A percentile compares a stretch with the other conserved stretches of the same genome.
phyloP scores from a whole-genome alignment of 2,329 filamentous ascomycete species.

The Botrytis fabae region DNA sequence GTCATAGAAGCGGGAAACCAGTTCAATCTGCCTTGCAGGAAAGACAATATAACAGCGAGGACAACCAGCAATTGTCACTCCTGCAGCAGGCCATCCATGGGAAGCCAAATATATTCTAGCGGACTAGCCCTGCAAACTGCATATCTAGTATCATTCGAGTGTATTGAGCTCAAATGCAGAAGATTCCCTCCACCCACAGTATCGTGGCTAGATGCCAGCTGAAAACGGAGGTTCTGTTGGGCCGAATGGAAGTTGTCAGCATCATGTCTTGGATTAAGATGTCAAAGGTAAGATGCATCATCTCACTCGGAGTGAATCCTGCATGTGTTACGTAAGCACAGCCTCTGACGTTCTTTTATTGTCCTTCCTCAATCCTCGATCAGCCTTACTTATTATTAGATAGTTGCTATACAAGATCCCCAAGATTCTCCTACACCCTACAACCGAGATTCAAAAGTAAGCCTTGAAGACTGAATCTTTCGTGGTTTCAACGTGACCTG shows the following conservation, averaged over 20 bases:
- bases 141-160: not conserved
- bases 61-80: not conserved
- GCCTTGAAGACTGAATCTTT: not conserved
- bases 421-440: too few species aligned
- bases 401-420: not conserved
- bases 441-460: too few species aligned
- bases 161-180: not conserved
- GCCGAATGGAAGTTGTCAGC: not conserved
- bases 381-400: not conserved
- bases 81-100: not conserved
- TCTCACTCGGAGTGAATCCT: constrained; percentile 1
- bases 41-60: not conserved
- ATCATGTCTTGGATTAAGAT: not conserved
- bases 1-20: not conserved
- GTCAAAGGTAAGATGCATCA: not conserved
- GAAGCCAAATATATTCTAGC: not conserved
- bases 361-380: not conserved
- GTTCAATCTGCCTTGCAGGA: not conserved
- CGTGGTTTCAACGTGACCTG: not conserved
- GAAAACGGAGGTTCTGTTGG: not conserved
- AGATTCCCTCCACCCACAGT: not conserved
- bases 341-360: not conserved
- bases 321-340: constrained; percentile 5
- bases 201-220: not conserved
- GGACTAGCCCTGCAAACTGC: not conserved